Percentiles rank a stretch among this genome's conserved stretches.
These are phyloP conservation scores for Mucor saturninus DNA, from an alignment of 371 early-diverging fungal genomes.

Conservation along the genomic window DNA sequence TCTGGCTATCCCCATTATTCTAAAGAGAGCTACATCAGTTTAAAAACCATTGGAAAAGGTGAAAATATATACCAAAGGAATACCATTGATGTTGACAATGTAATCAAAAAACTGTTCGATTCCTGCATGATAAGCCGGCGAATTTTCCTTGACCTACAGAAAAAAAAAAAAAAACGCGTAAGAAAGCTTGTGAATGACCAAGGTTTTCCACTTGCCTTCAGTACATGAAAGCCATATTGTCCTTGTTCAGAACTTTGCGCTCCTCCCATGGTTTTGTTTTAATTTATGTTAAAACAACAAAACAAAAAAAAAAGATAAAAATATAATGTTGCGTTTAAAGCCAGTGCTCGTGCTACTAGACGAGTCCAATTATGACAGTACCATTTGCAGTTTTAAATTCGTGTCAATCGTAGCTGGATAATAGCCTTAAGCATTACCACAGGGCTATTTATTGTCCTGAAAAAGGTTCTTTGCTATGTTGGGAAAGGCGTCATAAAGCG, in stretches of 20 bases:
- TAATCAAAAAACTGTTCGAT: conserved; percentile 82
- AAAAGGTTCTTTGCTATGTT: too few species aligned
- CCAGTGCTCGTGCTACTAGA: too few species aligned
- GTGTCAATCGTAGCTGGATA: too few species aligned
- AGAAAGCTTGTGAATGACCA: background rate
- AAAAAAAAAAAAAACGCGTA: background rate
- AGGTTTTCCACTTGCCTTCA: conserved; percentile 34
- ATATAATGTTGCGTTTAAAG: too few species aligned
- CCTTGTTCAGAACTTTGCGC: conserved; percentile 55
- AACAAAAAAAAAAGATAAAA: too few species aligned
- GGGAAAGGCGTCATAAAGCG: too few species aligned
- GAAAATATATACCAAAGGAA: conserved; percentile 46
- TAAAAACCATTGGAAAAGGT: too few species aligned
- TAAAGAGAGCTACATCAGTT: conserved; percentile 2
- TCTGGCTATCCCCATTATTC: conserved; percentile 57
- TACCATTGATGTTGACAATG: conserved; percentile 70
- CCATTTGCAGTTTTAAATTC: too few species aligned
- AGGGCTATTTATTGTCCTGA: too few species aligned
- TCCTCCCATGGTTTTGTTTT: conserved; percentile 34
- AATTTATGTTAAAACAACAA: background rate
- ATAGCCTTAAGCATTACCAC: too few species aligned
- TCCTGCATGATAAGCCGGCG: conserved; percentile 73
- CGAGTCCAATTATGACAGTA: too few species aligned
- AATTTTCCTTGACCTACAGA: conserved; percentile 30
- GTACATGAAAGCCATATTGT: conserved; percentile 53